A percentile compares a stretch with the other conserved stretches of the same genome.
phyloP scores from a whole-genome alignment of 2,329 filamentous ascomycete species.

The Venturia aucupariae region DNA sequence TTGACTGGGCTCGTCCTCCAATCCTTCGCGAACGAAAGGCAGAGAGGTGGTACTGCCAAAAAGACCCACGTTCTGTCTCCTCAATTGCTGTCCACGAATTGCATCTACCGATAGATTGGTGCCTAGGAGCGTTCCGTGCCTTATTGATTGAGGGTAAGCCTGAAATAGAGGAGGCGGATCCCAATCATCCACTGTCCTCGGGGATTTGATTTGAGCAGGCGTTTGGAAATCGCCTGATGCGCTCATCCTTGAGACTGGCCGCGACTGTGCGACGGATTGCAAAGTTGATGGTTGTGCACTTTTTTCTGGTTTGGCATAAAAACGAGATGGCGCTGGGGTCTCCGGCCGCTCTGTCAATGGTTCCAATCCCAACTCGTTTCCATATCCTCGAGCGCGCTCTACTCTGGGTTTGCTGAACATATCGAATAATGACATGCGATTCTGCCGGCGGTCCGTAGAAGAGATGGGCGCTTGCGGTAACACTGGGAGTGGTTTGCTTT shows the following conservation, averaged over 20 bases:
- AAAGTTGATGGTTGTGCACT: background rate
- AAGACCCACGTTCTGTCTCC: slow-evolving; percentile 8
- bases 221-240: background rate
- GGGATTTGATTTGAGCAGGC: background rate
- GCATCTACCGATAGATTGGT: slow-evolving; percentile 58
- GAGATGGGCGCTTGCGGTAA: background rate
- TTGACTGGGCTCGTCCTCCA: background rate
- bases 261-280: slow-evolving; percentile 3
- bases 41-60: slow-evolving; percentile 13
- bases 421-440: slow-evolving; percentile 41
- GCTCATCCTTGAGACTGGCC: slow-evolving; percentile 2
- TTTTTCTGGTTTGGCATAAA: background rate
- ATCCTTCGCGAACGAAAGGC: slow-evolving; percentile 9
- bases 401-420: slow-evolving; percentile 42
- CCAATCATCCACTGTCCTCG: slow-evolving; percentile 28
- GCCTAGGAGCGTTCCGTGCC: slow-evolving; percentile 60
- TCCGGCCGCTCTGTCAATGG: slow-evolving; percentile 1
- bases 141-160: slow-evolving; percentile 75
- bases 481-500: slow-evolving; percentile 18
- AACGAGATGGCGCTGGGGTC: slow-evolving; percentile 7
- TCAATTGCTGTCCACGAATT: slow-evolving; percentile 4
- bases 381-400: slow-evolving; percentile 37
- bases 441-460: slow-evolving; percentile 24
- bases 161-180: slow-evolving; percentile 67
- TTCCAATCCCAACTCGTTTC: slow-evolving; percentile 31